Conservation (phyloP, 768 basidiomycete species). For the Saitozyma podzolica region DNA sequence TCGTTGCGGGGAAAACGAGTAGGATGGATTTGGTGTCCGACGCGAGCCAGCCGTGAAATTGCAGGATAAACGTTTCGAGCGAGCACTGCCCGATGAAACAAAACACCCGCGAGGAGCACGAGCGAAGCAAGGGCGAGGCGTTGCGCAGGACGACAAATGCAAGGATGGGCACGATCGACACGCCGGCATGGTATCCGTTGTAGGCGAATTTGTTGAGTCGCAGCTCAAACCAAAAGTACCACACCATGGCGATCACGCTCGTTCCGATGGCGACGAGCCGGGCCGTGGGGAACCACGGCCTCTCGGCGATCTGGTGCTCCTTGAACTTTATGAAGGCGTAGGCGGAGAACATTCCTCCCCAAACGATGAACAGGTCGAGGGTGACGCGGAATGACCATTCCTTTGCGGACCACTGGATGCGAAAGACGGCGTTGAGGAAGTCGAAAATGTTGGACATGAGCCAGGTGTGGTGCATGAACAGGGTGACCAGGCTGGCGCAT, state of each 20-base stretch:
- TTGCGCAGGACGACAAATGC: conserved; percentile 77
- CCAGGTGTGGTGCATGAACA: conserved; percentile 66
- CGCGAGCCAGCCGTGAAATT: conserved; percentile 81
- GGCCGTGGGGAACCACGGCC: conserved; percentile 73
- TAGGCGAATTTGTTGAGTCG: conserved; percentile 77
- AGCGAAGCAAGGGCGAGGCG: conserved; percentile 69
- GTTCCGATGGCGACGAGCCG: conserved; percentile 72
- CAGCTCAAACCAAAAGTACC: conserved; percentile 81
- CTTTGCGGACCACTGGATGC: conserved; percentile 75
- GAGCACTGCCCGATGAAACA: conserved; percentile 83
- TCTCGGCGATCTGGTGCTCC: conserved; percentile 77
- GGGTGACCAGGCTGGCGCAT: conserved; percentile 66
- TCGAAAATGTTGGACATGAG: conserved; percentile 67
- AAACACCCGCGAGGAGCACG: conserved; percentile 67
- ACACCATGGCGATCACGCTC: conserved; percentile 78
- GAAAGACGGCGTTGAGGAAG: conserved; percentile 65
- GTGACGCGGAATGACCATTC: conserved; percentile 89
- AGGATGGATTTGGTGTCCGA: conserved; percentile 80
- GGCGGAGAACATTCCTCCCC: conserved; percentile 78
- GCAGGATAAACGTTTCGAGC: conserved; percentile 86
- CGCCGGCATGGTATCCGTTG: conserved; percentile 81
- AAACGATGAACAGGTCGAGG: conserved; percentile 86
- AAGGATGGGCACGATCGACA: conserved; percentile 75
- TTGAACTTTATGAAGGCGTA: conserved; percentile 72
- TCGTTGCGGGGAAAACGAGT: conserved; percentile 71